Conservation (phyloP, 2,329 filamentous ascomycete genomes). For the Clarireedia hainanense region DNA sequence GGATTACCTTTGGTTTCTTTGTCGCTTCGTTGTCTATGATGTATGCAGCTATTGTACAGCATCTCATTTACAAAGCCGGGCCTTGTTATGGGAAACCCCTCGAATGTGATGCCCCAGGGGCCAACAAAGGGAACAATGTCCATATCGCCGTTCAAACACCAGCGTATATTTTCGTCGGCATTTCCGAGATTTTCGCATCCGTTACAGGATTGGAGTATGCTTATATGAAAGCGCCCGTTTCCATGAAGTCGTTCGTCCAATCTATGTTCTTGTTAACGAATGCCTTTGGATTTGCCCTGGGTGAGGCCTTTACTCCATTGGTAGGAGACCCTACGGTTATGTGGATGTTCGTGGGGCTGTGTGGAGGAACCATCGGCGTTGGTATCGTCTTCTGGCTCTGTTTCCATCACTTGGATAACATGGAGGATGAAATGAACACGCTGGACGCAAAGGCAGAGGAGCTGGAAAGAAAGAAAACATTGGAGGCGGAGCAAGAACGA, state of each 20-base stretch:
- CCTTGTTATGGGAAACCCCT: constrained; percentile 43
- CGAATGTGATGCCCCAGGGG: constrained; percentile 20
- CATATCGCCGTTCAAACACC: constrained; percentile 39
- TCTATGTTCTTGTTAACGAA: constrained; percentile 61
- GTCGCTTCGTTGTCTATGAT: constrained; percentile 4
- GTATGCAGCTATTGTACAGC: constrained; percentile 17
- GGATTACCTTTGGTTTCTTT: constrained; percentile 56
- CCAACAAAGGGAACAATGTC: constrained; percentile 16
- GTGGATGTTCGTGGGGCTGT: constrained; percentile 28
- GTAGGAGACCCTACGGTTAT: constrained; percentile 37
- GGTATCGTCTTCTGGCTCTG: constrained; percentile 18
- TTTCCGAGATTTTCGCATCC: constrained; percentile 50
- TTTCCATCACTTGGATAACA: constrained; percentile 16
- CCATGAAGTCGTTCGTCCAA: constrained; percentile 70
- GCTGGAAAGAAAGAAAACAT: constrained; percentile 10
- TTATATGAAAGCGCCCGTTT: constrained; percentile 68
- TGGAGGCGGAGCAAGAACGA: not conserved
- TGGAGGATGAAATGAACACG: constrained; percentile 20
- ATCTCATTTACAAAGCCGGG: constrained; percentile 49
- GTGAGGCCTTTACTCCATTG: constrained; percentile 36
- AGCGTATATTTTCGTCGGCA: constrained; percentile 40
- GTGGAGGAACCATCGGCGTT: constrained; percentile 10
- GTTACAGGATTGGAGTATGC: constrained; percentile 65
- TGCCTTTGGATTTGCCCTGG: constrained; percentile 46
- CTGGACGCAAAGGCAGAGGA: constrained; percentile 19